Evolutionary conservation across 805 yeast genomes (phyloP).

Genomic region (Sugiyamaella floridensis): DNA sequence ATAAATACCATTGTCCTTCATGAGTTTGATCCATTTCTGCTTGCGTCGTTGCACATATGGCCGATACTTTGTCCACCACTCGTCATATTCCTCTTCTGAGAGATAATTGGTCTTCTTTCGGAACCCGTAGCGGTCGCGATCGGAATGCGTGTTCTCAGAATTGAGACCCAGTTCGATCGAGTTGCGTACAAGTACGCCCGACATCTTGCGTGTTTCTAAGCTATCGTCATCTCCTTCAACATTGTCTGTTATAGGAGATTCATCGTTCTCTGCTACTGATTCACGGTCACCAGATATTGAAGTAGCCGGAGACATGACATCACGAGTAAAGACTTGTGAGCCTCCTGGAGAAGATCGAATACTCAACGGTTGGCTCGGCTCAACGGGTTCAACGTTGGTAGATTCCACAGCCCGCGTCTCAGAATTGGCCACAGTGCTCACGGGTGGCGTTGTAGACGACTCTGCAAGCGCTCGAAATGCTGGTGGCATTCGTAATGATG

Average conservation of each 20-base stretch:
- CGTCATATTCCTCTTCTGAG: conserved; percentile 51
- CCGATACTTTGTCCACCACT: conserved; percentile 69
- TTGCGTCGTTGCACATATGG: conserved; percentile 58
- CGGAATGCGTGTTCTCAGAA: neutral
- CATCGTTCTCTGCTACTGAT: neutral
- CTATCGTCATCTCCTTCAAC: neutral
- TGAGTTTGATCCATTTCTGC: conserved; percentile 64
- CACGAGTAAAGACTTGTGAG: neutral
- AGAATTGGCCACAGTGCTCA: neutral
- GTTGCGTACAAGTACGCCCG: conserved; percentile 4
- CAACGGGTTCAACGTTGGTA: neutral
- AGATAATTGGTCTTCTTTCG: conserved; percentile 55
- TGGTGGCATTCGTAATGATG: conserved; percentile 5
- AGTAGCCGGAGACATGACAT: neutral
- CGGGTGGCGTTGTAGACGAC: neutral
- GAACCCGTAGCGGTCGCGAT: conserved; percentile 79
- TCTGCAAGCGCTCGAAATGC: conserved; percentile 5
- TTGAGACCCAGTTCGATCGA: conserved; percentile 14
- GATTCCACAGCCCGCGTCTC: neutral
- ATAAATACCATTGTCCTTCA: conserved; percentile 57
- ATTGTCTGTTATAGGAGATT: neutral
- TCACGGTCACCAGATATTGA: neutral
- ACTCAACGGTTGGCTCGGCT: neutral
- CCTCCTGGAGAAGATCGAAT: neutral
- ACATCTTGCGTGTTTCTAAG: neutral